Evolutionary conservation across 225 moss, liverwort and hornwort species (phyloP).

Genomic region (Ulota crispa): DNA sequence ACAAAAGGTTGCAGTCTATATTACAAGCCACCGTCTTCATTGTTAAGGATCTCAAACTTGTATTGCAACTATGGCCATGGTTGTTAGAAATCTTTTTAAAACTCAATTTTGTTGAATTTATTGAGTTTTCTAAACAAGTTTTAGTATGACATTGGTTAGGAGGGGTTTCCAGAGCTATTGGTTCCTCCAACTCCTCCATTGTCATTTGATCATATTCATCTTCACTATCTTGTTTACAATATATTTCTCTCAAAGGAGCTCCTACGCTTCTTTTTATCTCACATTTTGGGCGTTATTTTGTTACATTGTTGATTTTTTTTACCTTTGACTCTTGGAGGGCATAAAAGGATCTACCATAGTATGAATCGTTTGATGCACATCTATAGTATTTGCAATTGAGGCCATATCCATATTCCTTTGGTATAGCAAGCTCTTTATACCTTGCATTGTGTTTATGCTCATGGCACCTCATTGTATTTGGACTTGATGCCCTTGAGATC

Average conservation of each 20-base stretch:
- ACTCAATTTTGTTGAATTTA: background rate
- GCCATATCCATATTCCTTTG: background rate
- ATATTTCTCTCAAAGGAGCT: background rate
- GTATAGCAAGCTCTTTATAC: background rate
- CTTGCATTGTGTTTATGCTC: background rate
- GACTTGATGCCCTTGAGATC: background rate
- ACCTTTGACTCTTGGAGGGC: background rate
- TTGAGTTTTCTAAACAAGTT: background rate
- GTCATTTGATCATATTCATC: background rate
- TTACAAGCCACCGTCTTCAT: constrained; percentile 15
- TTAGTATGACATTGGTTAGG: background rate
- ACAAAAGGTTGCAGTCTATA: background rate
- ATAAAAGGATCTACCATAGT: background rate
- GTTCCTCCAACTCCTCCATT: background rate
- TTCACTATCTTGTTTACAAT: background rate
- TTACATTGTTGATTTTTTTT: background rate
- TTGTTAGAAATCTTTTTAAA: background rate
- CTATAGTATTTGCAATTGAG: constrained; percentile 8
- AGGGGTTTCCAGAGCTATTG: background rate
- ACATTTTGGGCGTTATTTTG: background rate
- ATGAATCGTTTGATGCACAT: background rate
- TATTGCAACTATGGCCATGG: background rate
- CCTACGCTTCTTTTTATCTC: background rate
- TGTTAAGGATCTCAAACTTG: background rate
- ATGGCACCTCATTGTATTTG: background rate